Evolutionary conservation across 768 basidiomycete genomes (phyloP).

Genomic region (Mycena rosella): DNA sequence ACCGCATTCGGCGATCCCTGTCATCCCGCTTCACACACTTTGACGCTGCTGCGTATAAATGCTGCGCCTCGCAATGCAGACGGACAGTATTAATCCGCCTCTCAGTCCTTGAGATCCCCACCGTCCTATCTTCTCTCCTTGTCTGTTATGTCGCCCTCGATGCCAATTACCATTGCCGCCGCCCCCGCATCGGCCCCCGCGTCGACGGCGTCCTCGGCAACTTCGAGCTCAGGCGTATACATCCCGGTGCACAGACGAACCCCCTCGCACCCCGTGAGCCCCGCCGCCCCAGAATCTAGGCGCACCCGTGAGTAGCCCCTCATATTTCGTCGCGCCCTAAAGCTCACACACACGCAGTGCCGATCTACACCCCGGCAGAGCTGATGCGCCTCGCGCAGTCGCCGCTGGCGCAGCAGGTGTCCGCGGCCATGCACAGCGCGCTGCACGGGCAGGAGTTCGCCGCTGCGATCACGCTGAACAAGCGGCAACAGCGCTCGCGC

Average conservation of each 20-base stretch:
- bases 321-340: not conserved
- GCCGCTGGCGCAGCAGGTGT: constrained; percentile 5
- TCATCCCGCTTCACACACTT: not conserved
- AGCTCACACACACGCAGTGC: constrained; percentile 11
- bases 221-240: constrained; percentile 22
- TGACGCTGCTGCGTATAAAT: constrained; percentile 23
- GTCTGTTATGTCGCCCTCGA: constrained; percentile 25
- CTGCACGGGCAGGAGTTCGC: constrained; percentile 21
- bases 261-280: not conserved
- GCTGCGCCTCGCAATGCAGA: not conserved
- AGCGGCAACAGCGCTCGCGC: constrained; percentile 20
- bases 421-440: not conserved
- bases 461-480: not conserved
- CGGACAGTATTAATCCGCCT: too few relatives aligned
- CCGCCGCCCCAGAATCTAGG: not conserved
- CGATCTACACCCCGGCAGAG: constrained; percentile 27
- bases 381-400: constrained; percentile 25
- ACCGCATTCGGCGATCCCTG: constrained; percentile 8
- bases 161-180: constrained; percentile 22
- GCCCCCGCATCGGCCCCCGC: not conserved
- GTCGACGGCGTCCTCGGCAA: constrained; percentile 5
- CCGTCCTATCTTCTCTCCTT: too few relatives aligned
- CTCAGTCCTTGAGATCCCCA: too few relatives aligned
- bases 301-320: constrained; percentile 19
- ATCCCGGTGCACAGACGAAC: constrained; percentile 31